Evolutionary conservation across 2,329 filamentous ascomycete genomes (phyloP), one percentile per base, ranked within the genome.

Genomic region (Fusarium continuum): DNA sequence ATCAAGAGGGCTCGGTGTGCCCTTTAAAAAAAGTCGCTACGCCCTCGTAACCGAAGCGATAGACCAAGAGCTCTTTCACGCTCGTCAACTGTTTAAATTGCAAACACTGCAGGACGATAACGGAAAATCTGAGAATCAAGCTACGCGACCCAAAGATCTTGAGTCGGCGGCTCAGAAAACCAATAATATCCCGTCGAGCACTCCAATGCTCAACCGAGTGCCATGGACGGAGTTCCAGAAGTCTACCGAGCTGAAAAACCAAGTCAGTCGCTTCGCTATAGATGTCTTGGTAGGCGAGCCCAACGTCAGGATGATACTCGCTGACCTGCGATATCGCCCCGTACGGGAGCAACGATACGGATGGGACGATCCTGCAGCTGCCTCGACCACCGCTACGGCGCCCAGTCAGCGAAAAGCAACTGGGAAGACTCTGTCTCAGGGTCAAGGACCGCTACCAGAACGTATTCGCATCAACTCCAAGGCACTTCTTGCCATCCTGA

Each of bases 231-330:
- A 14, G 19, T 44, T 44, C 0, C 41, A 31, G 10, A 10, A 7
- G 1, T 22, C 26, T 2, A 14, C 22, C 3, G 6, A 31, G 2
- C 17, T 41, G 1, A 5, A 13, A 2, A 9, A 17, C 2, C 13
- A 22, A 3, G 2, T 2, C 0, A 2, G 9, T 1, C 2, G 3
- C 4, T 44, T 44, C 11, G 41, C 41, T 4, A 17, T 44, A 0
- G 41, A 44, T 0, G 26, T 44, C 2, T 4, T 44, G 14, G 2
- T 31, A 1, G 41, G 41, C 2, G 19, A 44, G 0, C 41, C 41
- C 0, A 22, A 13, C 1, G 26, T 44, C 0, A 44, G 20, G 2
- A 4, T 44, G 0, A 20, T 7, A 16, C 3, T 16, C 0, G 23
- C 26, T 0, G 16, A 2, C 2, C 6, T 20, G 4, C 17, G 22